Base-by-base conservation (phyloP, 2,329 filamentous ascomycete species). In the Lachnellula occidentalis region DNA sequence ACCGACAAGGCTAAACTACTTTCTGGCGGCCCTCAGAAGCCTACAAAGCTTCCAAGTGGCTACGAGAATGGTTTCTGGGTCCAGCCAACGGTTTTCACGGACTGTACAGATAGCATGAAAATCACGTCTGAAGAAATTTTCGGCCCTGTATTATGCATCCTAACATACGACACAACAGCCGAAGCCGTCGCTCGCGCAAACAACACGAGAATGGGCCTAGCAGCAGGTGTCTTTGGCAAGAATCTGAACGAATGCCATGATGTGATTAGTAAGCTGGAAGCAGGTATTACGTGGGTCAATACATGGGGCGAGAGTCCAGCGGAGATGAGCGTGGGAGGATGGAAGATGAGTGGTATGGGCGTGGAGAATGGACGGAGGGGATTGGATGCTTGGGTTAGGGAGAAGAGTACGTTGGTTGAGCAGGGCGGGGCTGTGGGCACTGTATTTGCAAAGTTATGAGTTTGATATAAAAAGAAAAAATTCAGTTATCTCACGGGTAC, bases 301-400 rank as follows among this genome's bases (percentile, higher is more conserved):
- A 91, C 88, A 0, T 95, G 91, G 91, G 90, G 91, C n/a, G 90
- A 95, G 74, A 86, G 81, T 48, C 90, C 90, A 0, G 89, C 91
- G 0, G 90, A 95, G 76, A 95, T 95, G 91, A 87, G 87, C 2
- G 90, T 95, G 0, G 90, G 90, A 9, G 90, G 90, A 0, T 95
- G 90, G 91, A 95, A 95, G 76, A 80, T 88, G 78, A 95, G 90
- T 68, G 91, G 91, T 34, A 74, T 95, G 9, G 90, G 90, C 0
- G 85, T 95, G 1, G 90, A 95, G 77, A 96, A 96, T 70, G 91
- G 90, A 3, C 77, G 83, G 55, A 82, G 80, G 64, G 90, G 90
- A 0, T 78, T 96, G 51, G 85, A 88, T 70, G 86, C 88, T 3
- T 96, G 91, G 86, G 80, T 91, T 50, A 78, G 83, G 72, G 94